Evolutionary conservation across 257 asterid species (phyloP).

Genomic region (Ophiorrhiza pumila): DNA sequence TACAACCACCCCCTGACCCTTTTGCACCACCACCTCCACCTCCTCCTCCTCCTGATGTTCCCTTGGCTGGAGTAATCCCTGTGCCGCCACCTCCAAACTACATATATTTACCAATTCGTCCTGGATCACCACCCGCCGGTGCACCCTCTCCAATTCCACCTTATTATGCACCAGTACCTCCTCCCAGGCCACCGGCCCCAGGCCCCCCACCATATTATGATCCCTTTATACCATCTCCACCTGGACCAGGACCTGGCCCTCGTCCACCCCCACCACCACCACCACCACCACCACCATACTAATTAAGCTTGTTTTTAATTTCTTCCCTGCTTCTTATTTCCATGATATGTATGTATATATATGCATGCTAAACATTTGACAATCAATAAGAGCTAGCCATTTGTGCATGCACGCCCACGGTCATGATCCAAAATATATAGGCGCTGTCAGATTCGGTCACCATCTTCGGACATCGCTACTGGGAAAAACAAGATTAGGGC

Average conservation of each 20-base stretch:
- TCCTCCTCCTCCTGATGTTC: neutral
- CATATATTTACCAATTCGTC: neutral
- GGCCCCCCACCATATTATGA: slow-evolving; percentile 12
- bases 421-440: too few species aligned
- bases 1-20: slow-evolving; percentile 6
- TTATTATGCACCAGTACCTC: neutral
- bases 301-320: too few species aligned
- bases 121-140: slow-evolving; percentile 12
- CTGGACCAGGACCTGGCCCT: slow-evolving; percentile 5
- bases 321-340: neutral
- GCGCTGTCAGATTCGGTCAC: too few species aligned
- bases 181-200: neutral
- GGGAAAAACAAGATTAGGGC: too few species aligned
- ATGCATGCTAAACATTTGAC: slow-evolving; percentile 15
- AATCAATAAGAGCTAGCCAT: neutral
- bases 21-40: slow-evolving; percentile 16
- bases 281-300: slow-evolving; percentile 17
- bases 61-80: neutral
- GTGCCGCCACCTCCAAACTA: slow-evolving; percentile 6
- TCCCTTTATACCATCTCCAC: neutral
- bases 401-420: too few species aligned
- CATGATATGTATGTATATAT: slow-evolving; percentile 27
- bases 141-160: slow-evolving; percentile 9
- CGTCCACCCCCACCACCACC: slow-evolving; percentile 16
- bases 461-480: too few species aligned